Base-by-base conservation (phyloP, 2,329 filamentous ascomycete genomes). In the Pyricularia sp. region DNA sequence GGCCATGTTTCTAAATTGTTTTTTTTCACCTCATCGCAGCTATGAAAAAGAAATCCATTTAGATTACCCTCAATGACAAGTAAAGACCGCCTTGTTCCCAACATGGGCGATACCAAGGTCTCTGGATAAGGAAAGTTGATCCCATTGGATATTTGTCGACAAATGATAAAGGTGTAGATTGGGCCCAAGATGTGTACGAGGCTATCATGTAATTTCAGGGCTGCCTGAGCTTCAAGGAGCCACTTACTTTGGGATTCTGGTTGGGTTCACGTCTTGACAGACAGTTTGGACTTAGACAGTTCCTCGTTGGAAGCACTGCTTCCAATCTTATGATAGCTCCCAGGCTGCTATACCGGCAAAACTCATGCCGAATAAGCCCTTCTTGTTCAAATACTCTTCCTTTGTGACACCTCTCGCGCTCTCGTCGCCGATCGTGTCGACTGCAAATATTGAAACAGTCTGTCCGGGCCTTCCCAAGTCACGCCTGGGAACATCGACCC, bases 401-500 rank as follows among this genome's bases (percentile, higher is more conserved):
- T 78, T 78, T 19, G 79, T 78, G 35, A 83, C 72, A 5, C 82
- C 83, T 28, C 80, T 75, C 28, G 76, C 80, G 64, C 82, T 78
- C 62, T 72, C 72, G 4, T 76, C 77, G 61, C 81, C 78, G 4
- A 84, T 66, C 28, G 71, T 66, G 71, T 76, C 12, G 72, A 96
- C 78, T 24, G 84, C 83, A 65, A 83, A 83, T 33, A 94, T 75
- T 68, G 81, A 82, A 6, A 93, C 77, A 64, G 81, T 84, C 75
- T 92, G 85, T 0, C 90, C 90, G 0, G 86, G 83, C 0, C 79
- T 79, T 0, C 91, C 91, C 24, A 96, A 76, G 65, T 87, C 82
- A 35, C 78, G 75, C 0, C 85, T 81, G 30, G 82, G 78, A 4
- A 97, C 82, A 75, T 97, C 93, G 1, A 86, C 76, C 86, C 90